Evolutionary conservation across 352 stramenopile genomes (phyloP).

Genomic region (Pythium periplocum): DNA sequence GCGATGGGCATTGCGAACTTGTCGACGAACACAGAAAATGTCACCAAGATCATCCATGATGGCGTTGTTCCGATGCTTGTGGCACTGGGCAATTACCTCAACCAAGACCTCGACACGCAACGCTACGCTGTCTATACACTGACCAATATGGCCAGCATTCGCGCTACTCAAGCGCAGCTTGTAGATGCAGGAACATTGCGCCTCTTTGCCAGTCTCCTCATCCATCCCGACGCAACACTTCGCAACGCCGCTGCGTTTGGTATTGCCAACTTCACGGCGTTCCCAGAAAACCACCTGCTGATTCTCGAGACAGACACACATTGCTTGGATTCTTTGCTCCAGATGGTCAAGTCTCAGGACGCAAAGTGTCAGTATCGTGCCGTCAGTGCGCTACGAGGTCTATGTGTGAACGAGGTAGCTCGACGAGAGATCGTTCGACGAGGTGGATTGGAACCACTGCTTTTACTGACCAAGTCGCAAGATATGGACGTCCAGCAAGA

Average conservation of each 20-base stretch:
- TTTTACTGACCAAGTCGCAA: constrained; percentile 88
- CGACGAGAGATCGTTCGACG: constrained; percentile 87
- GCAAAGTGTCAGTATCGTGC: constrained; percentile 86
- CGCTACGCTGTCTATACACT: constrained; percentile 91
- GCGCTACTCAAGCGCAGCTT: constrained; percentile 79
- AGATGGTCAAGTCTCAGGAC: constrained; percentile 55
- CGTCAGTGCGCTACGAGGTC: constrained; percentile 87
- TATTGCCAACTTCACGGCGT: constrained; percentile 92
- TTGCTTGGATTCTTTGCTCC: constrained; percentile 54
- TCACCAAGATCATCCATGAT: constrained; percentile 89
- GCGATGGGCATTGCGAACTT: constrained; percentile 95
- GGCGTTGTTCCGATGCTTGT: constrained; percentile 87
- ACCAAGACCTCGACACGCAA: constrained; percentile 90
- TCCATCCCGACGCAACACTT: constrained; percentile 77
- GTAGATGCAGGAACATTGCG: constrained; percentile 69
- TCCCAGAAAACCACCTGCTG: constrained; percentile 86
- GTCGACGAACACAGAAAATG: constrained; percentile 88
- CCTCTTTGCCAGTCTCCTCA: constrained; percentile 65
- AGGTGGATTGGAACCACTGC: constrained; percentile 82
- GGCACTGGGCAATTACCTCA: constrained; percentile 73
- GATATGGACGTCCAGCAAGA: constrained; percentile 95
- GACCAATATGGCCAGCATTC: constrained; percentile 90
- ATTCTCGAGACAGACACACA: constrained; percentile 53
- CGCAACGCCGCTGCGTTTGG: constrained; percentile 89
- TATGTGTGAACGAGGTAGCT: constrained; percentile 86